Base-by-base conservation (phyloP, 176 grass and related monocot species). In the Avena insularis region DNA sequence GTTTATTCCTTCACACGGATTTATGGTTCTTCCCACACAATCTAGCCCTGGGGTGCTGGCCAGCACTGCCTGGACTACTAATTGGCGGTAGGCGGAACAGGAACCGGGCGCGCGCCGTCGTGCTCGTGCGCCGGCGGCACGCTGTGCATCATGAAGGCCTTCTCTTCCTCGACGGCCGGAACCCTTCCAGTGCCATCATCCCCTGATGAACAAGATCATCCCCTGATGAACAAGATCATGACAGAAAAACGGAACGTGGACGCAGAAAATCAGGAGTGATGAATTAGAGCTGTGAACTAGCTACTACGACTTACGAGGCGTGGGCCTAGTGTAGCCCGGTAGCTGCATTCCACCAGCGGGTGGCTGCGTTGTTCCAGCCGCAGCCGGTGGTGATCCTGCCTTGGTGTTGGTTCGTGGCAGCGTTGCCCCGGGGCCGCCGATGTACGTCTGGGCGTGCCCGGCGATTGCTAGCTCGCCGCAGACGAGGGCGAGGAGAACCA, bases 101-200 rank as follows among this genome's bases (percentile, higher is more conserved):
- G 71, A 1, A 75, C 21, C 13, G 71, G 46, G 46, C 46, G 71
- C 3, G 46, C 11, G 71, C 46, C 46, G 47, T 75, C 71, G 6
- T 49, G 71, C 46, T 75, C 71, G 6, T 49, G 71, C 46, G 21
- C 46, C 71, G 71, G 71, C 71, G 27, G 29, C 29, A 29, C 19
- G 46, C 71, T 25, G 45, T 74, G n/a, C 11, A 74, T 21, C 71
- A 49, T 74, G 71, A 75, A 50, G 21, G 45, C 71, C 71, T 75
- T 50, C 6, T 75, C 71, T 27, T 50, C 71, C 23, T 27, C 71
- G 46, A 50, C 1, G n/a, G 5, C 72, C 25, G 45, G 21, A 50
- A 14, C 19, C 45, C n/a, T 15, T 27, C 5, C 21, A 6, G 21
- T 0, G 3, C 20, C 71, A 15, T 47, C 20, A 46, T 68, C 2